Evolutionary conservation across 805 yeast species (phyloP), one percentile per base, ranked within the genome.

Genomic region (Metschnikowia cerradonensis): DNA sequence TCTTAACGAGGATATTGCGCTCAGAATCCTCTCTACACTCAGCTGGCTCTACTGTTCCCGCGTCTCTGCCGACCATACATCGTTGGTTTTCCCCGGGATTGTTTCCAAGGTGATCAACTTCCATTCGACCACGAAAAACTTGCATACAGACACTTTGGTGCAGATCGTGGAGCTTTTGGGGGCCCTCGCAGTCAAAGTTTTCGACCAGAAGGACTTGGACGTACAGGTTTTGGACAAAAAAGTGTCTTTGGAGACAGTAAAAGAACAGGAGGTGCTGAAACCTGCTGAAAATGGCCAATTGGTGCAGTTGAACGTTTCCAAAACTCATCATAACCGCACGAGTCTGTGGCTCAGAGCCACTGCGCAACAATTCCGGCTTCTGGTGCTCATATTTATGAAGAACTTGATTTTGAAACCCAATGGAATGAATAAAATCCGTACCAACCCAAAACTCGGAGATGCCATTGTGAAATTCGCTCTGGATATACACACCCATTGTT

Each of bases 1-100:
- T 8, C 17, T 40, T 3, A 8, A 17, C 2, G 59, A 48, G 39
- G 41, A 26, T 1, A 15, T 36, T 3, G 35, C 22, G 1, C 20
- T 20, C 3, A 14, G 42, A 2, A 47, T 53, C 8, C 33, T 55
- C 31, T 20, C 19, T n/a, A 46, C 62, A 3, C 45, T 66, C 14
- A 40, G 52, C 11, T 38, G 39, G 32, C 47, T 60, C 8, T 59
- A 59, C 41, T 11, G 54, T 1, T 53, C 55, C 4, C 46, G 57
- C 8, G 61, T 70, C 2, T 41, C 66, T 6, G 33, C 72, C 3
- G 68, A 68, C n/a, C 69, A 67, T 35, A 45, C 71, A 6, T 62
- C 76, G 10, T 64, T 64, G 39, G 70, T 73, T 2, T 59, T 73
- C n/a, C 78, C 78, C 1, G 78, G 78, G 0, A 55, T 68, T 4